Evolutionary conservation across 805 yeast species (phyloP), one percentile per base, ranked within the genome.

Genomic region (Cyberlindnera americana): DNA sequence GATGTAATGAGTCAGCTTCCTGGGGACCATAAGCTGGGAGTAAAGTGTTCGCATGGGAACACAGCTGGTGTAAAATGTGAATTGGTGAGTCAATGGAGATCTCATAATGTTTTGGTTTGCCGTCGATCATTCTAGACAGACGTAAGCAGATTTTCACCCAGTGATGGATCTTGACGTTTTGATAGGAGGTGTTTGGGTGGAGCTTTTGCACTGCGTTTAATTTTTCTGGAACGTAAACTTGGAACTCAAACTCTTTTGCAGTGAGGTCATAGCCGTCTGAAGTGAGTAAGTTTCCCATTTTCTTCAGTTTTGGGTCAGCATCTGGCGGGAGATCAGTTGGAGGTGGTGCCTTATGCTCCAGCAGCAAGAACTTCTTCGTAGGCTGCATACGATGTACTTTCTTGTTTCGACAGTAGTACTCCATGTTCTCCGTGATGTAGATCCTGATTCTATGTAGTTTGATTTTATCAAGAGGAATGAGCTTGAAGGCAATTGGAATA

Each of bases 301-400:
- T 60, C 46, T 67, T 68, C 5, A 62, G 61, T 47, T 68, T 68
- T 6, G 64, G 48, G 31, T 55, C 62, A 10, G 62, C 60, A 38
- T 56, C 59, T 1, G 57, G 48, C 19, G 65, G 60, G 3, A 60
- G 29, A 32, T 61, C 60, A 18, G 55, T 49, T 18, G 64, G 49
- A n/a, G 61, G 61, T 3, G 72, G 70, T 3, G 95, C 88, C 54
- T 77, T 79, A 55, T 85, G 90, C 58, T 93, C 99, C 31, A 88
- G 67, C 28, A 93, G 61, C 33, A 91, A 62, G 52, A 74, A 86
- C 63, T 90, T 90, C 55, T 80, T 82, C 1, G 83, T 71, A 0
- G 99, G 97, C 64, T 93, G 98, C 60, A 88, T 77, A 39, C 98
- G 70, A 60, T 93, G 98, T 12, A 91, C 95, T 57, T 83, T 84